These are phyloP conservation scores for Phytophthora uliginosa DNA, from an alignment of 352 stramenopile genomes.

Conservation along the genomic window DNA sequence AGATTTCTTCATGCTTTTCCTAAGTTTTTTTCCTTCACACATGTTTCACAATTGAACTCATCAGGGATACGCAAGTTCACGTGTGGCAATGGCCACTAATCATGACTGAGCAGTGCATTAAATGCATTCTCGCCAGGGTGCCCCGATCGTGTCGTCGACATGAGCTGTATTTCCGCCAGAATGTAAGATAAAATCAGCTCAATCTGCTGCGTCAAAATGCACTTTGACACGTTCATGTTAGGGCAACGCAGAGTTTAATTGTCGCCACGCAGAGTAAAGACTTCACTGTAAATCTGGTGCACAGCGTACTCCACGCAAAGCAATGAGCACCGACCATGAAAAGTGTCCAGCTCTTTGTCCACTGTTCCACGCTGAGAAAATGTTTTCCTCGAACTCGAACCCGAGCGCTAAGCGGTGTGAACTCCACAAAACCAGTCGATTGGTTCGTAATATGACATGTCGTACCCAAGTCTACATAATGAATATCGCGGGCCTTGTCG, in stretches of 20 bases:
- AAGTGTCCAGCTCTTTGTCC: slow-evolving; percentile 4
- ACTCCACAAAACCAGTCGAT: slow-evolving; percentile 10
- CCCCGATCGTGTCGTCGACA: slow-evolving; percentile 3
- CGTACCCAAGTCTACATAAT: slow-evolving; percentile 14
- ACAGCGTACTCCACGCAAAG: slow-evolving; percentile 3
- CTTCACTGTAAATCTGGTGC: slow-evolving; percentile 9
- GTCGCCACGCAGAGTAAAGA: slow-evolving; percentile 1
- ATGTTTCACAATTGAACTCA: slow-evolving; percentile 4
- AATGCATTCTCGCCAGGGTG: slow-evolving; percentile 8
- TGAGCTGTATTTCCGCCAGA: not conserved
- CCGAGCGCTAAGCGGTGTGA: slow-evolving; percentile 5
- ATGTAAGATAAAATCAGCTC: not conserved
- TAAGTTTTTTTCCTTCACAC: slow-evolving; percentile 11
- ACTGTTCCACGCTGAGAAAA: slow-evolving; percentile 2
- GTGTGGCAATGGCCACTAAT: slow-evolving; percentile 3
- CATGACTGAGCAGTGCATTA: slow-evolving; percentile 12
- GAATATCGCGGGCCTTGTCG: not conserved
- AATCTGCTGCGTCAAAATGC: slow-evolving; percentile 5
- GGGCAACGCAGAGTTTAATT: not conserved
- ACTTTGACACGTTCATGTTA: not conserved
- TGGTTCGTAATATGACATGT: slow-evolving; percentile 16
- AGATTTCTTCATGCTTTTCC: too few relatives aligned
- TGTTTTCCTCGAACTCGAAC: slow-evolving; percentile 15
- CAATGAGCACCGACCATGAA: not conserved
- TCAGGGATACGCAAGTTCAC: slow-evolving; percentile 2